A percentile compares a stretch with the other conserved stretches of the same genome.
phyloP scores from a whole-genome alignment of 495 filamentous ascomycete genomes.

The Polyplosphaeria fusca region DNA sequence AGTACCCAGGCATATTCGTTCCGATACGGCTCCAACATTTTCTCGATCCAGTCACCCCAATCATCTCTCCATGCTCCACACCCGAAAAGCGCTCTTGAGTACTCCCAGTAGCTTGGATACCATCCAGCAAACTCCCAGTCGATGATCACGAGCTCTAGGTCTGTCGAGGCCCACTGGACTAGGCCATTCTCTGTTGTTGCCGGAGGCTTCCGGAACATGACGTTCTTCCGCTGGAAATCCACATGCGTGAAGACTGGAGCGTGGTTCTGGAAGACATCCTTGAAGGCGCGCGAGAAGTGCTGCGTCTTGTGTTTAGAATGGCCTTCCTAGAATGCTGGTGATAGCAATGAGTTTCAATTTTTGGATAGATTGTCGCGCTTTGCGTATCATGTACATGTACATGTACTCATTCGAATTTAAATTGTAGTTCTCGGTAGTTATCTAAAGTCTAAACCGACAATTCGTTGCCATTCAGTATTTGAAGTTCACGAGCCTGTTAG shows the following conservation, averaged over 20 bases:
- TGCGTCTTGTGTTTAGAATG: constrained; percentile 22
- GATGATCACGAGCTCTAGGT: constrained; percentile 35
- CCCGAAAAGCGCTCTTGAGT: constrained; percentile 37
- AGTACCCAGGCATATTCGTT: constrained; percentile 32
- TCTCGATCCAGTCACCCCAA: constrained; percentile 41
- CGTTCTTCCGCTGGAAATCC: constrained; percentile 40
- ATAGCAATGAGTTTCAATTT: constrained; percentile 10
- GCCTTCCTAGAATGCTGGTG: constrained; percentile 8
- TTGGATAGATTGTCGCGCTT: constrained; percentile 8
- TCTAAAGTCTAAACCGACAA: constrained; percentile 11
- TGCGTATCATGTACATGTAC: constrained; percentile 2
- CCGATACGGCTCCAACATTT: constrained; percentile 34
- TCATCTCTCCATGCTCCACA: constrained; percentile 41
- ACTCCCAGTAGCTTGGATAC: constrained; percentile 44
- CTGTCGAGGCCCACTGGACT: constrained; percentile 24
- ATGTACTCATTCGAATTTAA: constrained; percentile 6
- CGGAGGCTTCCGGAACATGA: constrained; percentile 35
- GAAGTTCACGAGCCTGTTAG: constrained; percentile 8
- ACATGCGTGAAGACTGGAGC: constrained; percentile 28
- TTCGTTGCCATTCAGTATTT: constrained; percentile 12
- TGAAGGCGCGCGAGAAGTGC: constrained; percentile 24
- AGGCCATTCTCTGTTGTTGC: constrained; percentile 26
- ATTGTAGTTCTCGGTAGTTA: constrained; percentile 7
- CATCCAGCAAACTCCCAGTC: constrained; percentile 43
- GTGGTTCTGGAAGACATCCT: constrained; percentile 20